Percentiles rank a stretch among this genome's conserved stretches.
phyloP scores from a whole-genome alignment of 768 basidiomycete species.

The Clitopilus passeckerianus region DNA sequence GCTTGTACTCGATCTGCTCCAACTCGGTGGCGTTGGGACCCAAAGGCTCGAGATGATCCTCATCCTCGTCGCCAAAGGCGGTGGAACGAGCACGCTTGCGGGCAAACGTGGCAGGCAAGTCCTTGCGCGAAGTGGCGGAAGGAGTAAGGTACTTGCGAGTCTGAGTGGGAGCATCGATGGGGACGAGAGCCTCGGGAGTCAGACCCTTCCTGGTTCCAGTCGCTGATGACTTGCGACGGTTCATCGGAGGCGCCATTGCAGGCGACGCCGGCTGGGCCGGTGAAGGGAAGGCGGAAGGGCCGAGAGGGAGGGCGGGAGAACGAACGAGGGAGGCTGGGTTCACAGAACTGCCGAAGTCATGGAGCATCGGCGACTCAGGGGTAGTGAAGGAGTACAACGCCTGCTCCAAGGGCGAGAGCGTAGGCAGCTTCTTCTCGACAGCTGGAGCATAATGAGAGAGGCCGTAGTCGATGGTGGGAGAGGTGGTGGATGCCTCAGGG shows the following conservation, averaged over 20 bases:
- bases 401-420: conserved; percentile 1
- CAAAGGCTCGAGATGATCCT: conserved; percentile 32
- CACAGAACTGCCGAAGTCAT: conserved; percentile 25
- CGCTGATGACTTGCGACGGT: conserved; percentile 31
- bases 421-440: conserved; percentile 8
- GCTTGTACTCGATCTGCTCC: conserved; percentile 73
- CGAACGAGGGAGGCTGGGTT: conserved; percentile 23
- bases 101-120: conserved; percentile 61
- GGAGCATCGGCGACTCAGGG: conserved; percentile 43
- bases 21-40: conserved; percentile 40
- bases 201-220: conserved; percentile 74
- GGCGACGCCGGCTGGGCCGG: conserved; percentile 8
- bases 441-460: conserved; percentile 18
- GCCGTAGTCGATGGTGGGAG: conserved; percentile 18
- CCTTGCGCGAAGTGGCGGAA: conserved; percentile 69
- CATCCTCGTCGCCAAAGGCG: conserved; percentile 40
- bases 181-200: conserved; percentile 55
- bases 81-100: conserved; percentile 54
- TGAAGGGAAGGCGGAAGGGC: conserved; percentile 6
- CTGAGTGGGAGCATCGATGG: conserved; percentile 74
- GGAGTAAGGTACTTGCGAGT: conserved; percentile 59
- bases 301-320: conserved; percentile 20
- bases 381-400: conserved; percentile 44
- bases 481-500: conserved; percentile 18
- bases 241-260: conserved; percentile 12